Conservation (phyloP, 2,329 filamentous ascomycete genomes). For the Calonectria hongkongensis region DNA sequence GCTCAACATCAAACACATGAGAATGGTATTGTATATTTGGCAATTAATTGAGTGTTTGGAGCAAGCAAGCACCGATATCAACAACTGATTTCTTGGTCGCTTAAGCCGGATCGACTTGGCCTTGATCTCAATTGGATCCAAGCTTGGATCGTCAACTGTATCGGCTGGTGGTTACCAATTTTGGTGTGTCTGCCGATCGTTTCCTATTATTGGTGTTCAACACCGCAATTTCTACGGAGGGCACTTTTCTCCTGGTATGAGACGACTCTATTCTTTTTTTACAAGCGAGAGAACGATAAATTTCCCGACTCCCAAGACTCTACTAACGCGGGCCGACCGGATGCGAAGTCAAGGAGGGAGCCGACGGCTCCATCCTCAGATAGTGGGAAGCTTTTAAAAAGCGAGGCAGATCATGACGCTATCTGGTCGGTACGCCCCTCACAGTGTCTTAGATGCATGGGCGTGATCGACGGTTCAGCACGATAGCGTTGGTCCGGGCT, state of each 20-base stretch:
- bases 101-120: slow-evolving; percentile 6
- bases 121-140: slow-evolving; percentile 21
- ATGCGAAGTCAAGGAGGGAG: slow-evolving; percentile 18
- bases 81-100: background rate
- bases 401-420: slow-evolving; percentile 32
- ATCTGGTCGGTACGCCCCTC: slow-evolving; percentile 36
- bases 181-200: slow-evolving; percentile 8
- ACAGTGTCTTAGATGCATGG: slow-evolving; percentile 41
- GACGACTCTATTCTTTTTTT: background rate
- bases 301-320: background rate
- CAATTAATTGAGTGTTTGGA: background rate
- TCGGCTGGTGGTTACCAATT: slow-evolving; percentile 10
- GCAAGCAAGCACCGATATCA: background rate
- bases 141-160: slow-evolving; percentile 20
- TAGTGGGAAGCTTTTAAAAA: slow-evolving; percentile 34
- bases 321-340: slow-evolving; percentile 3
- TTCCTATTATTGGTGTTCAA: background rate
- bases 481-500: slow-evolving; percentile 18
- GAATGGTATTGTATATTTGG: background rate
- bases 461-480: slow-evolving; percentile 26
- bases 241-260: background rate
- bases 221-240: background rate
- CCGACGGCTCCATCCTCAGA: slow-evolving; percentile 34
- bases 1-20: slow-evolving; percentile 5
- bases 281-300: background rate